Evolutionary conservation across 441 rosid species (phyloP).

Genomic region (Euphorbia neoarborescens): DNA sequence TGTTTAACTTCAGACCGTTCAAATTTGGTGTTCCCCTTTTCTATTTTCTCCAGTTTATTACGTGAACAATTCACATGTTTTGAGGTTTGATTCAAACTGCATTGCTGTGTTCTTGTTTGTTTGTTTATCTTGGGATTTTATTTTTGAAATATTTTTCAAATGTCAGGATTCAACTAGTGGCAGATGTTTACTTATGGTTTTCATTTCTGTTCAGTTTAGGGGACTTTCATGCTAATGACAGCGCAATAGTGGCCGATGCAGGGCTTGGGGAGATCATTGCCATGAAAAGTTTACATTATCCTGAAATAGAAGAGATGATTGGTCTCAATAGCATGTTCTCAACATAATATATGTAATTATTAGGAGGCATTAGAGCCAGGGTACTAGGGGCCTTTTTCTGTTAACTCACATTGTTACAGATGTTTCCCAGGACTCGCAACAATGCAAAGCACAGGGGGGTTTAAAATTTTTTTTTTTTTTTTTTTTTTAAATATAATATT

Average conservation of each 20-base stretch:
- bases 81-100: background rate
- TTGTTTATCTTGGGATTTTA: background rate
- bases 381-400: background rate
- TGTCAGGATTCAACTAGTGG: background rate
- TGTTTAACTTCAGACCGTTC: background rate
- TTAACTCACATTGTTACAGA: background rate
- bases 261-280: slow-evolving; percentile 7
- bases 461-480: too few relatives aligned
- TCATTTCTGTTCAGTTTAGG: background rate
- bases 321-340: background rate
- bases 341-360: background rate
- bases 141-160: background rate
- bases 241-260: background rate
- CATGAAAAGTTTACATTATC: background rate
- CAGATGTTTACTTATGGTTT: background rate
- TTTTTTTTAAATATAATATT: too few relatives aligned
- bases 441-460: background rate
- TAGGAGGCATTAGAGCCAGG: background rate
- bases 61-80: too few relatives aligned
- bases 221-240: background rate
- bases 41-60: too few relatives aligned
- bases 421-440: background rate
- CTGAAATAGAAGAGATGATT: background rate
- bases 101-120: background rate
- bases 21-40: background rate